These are phyloP conservation scores for Hortaea werneckii DNA, from an alignment of 2,329 filamentous ascomycete species.

Conservation along the genomic window DNA sequence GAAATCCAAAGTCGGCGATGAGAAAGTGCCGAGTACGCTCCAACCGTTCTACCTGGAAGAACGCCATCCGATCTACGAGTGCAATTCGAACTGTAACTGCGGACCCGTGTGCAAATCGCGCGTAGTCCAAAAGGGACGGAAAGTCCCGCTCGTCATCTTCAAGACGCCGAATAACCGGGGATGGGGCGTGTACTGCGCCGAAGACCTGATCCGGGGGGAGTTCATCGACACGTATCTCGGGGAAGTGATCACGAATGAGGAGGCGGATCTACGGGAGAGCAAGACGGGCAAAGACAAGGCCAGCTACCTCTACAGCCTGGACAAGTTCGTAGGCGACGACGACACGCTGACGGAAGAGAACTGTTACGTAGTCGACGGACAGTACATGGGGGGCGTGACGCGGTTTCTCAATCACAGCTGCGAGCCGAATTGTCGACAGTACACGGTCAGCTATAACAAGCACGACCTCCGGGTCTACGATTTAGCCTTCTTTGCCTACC, in stretches of 20 bases:
- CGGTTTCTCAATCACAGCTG: conserved; percentile 79
- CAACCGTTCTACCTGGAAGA: conserved; percentile 34
- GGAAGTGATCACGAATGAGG: conserved; percentile 38
- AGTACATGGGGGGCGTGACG: conserved; percentile 67
- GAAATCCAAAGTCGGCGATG: conserved; percentile 7
- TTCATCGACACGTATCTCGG: conserved; percentile 75
- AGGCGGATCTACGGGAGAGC: conserved; percentile 56
- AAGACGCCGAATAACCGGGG: conserved; percentile 57
- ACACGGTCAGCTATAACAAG: conserved; percentile 68
- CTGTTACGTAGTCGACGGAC: conserved; percentile 48
- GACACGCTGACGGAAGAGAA: conserved; percentile 38
- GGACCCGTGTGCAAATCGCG: conserved; percentile 57
- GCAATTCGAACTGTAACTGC: conserved; percentile 62
- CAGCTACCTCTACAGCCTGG: conserved; percentile 69
- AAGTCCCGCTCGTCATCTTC: conserved; percentile 65
- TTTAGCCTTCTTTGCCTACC: conserved; percentile 63
- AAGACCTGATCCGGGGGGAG: conserved; percentile 58
- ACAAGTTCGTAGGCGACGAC: conserved; percentile 56
- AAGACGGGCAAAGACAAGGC: conserved; percentile 55
- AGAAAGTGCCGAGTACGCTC: conserved; percentile 9
- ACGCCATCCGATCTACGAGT: conserved; percentile 61
- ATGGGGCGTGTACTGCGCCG: conserved; percentile 62
- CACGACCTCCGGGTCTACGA: conserved; percentile 66
- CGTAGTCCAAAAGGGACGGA: conserved; percentile 64
- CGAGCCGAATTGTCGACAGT: conserved; percentile 68